Conservation (phyloP, 2,329 filamentous ascomycete genomes). For the Alternaria conjuncta region DNA sequence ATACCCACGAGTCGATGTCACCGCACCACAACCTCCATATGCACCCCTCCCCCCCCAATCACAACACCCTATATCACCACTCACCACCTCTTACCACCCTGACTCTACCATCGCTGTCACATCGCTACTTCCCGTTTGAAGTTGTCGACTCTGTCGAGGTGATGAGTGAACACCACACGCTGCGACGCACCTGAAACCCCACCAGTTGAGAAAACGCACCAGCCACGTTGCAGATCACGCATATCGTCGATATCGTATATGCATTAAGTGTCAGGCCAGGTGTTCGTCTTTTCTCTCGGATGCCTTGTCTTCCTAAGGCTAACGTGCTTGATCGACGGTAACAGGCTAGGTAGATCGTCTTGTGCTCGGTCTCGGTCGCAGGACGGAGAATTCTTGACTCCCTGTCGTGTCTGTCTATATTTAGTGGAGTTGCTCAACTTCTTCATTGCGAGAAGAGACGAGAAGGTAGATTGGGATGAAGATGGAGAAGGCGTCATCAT, state of each 20-base stretch:
- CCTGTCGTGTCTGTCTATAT: neutral
- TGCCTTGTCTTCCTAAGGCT: constrained; percentile 18
- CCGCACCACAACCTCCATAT: neutral
- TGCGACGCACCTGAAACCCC: constrained; percentile 29
- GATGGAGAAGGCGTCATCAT: neutral
- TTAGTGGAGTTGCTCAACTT: neutral
- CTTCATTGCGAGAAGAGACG: too few species aligned
- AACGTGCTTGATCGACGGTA: constrained; percentile 6
- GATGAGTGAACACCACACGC: constrained; percentile 10
- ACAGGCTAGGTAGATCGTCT: neutral
- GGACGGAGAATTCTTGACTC: neutral
- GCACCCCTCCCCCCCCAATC: neutral
- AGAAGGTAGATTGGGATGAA: too few species aligned
- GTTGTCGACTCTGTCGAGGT: constrained; percentile 9
- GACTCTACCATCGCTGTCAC: neutral
- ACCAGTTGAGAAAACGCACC: constrained; percentile 18
- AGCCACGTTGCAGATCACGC: constrained; percentile 5
- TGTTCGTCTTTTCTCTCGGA: constrained; percentile 10
- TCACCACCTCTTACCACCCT: neutral
- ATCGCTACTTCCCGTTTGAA: neutral
- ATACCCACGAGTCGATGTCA: neutral
- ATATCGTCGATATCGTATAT: constrained; percentile 11
- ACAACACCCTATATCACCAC: neutral
- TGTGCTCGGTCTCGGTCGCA: neutral
- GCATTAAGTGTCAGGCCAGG: constrained; percentile 12